These are phyloP conservation scores for Saturnispora sekii DNA, from an alignment of 805 yeast genomes.

Conservation along the genomic window DNA sequence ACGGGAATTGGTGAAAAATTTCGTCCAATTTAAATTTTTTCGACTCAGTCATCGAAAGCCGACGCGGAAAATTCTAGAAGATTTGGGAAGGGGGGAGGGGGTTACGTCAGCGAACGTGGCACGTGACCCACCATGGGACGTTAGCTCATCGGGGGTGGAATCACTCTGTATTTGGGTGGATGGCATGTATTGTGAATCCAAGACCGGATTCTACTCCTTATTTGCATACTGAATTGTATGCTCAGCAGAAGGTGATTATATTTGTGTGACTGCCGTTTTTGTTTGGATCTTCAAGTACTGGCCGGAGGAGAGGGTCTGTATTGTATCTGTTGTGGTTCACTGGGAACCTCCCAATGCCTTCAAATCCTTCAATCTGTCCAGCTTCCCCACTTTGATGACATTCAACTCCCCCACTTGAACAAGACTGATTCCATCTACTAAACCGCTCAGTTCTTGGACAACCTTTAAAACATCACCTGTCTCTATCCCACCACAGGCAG, in stretches of 20 bases:
- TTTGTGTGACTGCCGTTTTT: too few species aligned
- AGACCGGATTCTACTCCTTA: too few species aligned
- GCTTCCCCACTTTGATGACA: background rate
- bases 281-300: too few species aligned
- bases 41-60: background rate
- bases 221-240: too few species aligned
- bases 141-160: too few species aligned
- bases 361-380: background rate
- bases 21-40: slow-evolving; percentile 1
- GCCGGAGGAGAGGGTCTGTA: too few species aligned
- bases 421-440: background rate
- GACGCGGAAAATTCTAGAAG: slow-evolving; percentile 2
- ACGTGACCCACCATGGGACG: too few species aligned
- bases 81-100: background rate
- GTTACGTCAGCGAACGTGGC: too few species aligned
- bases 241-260: too few species aligned
- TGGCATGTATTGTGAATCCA: too few species aligned
- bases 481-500: background rate
- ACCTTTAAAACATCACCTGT: background rate
- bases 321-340: too few species aligned
- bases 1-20: background rate
- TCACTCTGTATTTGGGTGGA: too few species aligned
- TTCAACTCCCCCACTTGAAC: background rate
- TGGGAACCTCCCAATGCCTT: background rate
- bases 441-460: background rate